Evolutionary conservation across 805 yeast genomes (phyloP), one percentile per base, ranked within the genome.

Genomic region (Teunomyces pallodes): DNA sequence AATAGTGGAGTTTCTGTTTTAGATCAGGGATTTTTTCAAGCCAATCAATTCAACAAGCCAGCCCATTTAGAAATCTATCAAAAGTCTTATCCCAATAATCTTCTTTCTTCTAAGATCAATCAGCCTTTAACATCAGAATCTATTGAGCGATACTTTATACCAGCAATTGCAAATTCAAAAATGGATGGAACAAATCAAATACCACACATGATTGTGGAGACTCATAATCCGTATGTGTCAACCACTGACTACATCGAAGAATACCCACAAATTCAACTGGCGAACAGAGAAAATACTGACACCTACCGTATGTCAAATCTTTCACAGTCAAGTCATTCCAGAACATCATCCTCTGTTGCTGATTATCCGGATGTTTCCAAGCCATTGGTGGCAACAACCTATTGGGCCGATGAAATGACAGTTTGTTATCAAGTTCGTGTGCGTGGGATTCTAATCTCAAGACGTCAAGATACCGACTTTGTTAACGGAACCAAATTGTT

Each of bases 401-500:
- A 44, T 45, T 70, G 75, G 75, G 71, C 64, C 31, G 70, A 67
- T 42, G 70, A 69, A 46, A 55, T 60, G 4, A 70, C 75, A 0
- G 48, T 62, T 1, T 70, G 75, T 46, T 70, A 67, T 50, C 75
- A 70, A 48, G 75, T 70, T 2, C 56, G 65, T 45, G 70, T 66
- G 0, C 53, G 62, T 14, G 68, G 65, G 2, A 53, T 64, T 16
- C 52, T 68, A 27, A 73, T 70, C 2, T 67, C 73, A 5, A 56
- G 75, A 40, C 50, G 75, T 20, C 65, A 67, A 46, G 74, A 66
- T 47, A 66, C 59, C 4, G 57, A 66, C 43, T 69, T 53, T 50
- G 58, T 70, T 24, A 70, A 70, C 49, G 75, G 74, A 1, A 70
- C 75, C 4, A 70, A 70, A 46, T 55, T 70, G 8, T 56, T 70